phyloP scores from a whole-genome alignment of 208 protist species.

The Leptomonas pyrrhocoris region DNA sequence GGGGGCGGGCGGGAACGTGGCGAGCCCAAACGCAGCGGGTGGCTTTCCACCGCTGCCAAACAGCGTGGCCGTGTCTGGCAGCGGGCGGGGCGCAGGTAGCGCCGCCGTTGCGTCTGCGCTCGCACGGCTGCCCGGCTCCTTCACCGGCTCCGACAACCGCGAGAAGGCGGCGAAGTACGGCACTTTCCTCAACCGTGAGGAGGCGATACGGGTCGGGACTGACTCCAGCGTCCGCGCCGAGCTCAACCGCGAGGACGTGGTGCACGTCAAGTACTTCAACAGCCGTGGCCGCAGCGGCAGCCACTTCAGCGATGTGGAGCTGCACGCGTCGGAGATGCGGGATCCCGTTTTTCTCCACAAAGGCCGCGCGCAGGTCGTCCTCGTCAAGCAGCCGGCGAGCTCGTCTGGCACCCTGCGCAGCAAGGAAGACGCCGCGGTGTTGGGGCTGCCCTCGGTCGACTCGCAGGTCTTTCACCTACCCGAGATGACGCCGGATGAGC shows the following conservation, averaged over 20 bases:
- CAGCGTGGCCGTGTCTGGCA: background rate
- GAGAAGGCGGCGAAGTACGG: slow-evolving; percentile 53
- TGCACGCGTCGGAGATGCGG: slow-evolving; percentile 64
- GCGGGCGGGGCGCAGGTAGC: too few species aligned
- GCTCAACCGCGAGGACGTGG: slow-evolving; percentile 53
- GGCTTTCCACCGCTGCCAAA: background rate
- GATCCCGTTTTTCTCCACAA: slow-evolving; percentile 63
- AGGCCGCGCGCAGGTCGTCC: slow-evolving; percentile 24
- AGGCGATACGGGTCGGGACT: slow-evolving; percentile 13
- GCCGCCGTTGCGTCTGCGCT: background rate
- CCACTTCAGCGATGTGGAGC: slow-evolving; percentile 67
- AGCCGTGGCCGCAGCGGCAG: slow-evolving; percentile 62
- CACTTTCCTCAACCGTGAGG: slow-evolving; percentile 38
- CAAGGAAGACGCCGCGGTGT: background rate
- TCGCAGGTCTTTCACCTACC: slow-evolving; percentile 20
- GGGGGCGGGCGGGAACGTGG: background rate
- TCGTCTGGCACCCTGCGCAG: background rate
- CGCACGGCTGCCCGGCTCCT: slow-evolving; percentile 2
- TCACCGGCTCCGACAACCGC: slow-evolving; percentile 5
- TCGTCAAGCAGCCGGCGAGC: background rate
- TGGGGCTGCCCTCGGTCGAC: slow-evolving; percentile 13
- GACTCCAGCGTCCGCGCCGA: slow-evolving; percentile 15
- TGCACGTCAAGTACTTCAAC: slow-evolving; percentile 82
- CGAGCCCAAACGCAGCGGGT: background rate
- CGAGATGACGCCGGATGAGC: slow-evolving; percentile 34